Base-by-base conservation (phyloP, 768 basidiomycete species). In the Tricholoma sp. region DNA sequence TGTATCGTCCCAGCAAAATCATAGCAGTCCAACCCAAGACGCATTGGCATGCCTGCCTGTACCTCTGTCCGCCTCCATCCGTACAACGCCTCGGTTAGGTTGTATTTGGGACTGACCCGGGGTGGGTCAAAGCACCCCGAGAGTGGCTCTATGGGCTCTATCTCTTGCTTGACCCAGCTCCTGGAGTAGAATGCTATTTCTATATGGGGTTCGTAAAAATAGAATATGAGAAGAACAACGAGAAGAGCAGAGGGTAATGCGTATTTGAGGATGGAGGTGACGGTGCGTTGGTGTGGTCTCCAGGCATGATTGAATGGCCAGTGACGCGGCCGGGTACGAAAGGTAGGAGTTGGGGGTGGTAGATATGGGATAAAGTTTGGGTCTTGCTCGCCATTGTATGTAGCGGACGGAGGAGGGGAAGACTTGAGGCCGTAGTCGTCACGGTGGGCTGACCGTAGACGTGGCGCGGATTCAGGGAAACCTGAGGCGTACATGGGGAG, bases 1-100 rank as follows among this genome's bases (percentile, higher is more conserved):
- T 80, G 83, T 20, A 98, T 81, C 13, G 92, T 94, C 12, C 87
- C 86, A 3, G 94, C 89, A 70, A 94, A 95, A 67, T 93, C 85
- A 67, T 95, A 98, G 72, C 96, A 98, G 67, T 94, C 90, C 76
- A 91, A 76, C 36, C 90, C 90, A 59, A 90, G 76, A 52, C 81
- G 79, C 76, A 98, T 77, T 2, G 84, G 76, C 61, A 92, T 76
- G 15, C 94, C 94, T 0, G 92, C 84, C 55, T 95, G 88, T 9
- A 97, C 78, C 59, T 89, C 85, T 33, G 82, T 85, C 58, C 68
- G 68, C 65, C 84, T 84, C 20, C 81, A 80, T 5, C 85, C 84
- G 64, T 86, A 83, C n/a, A 89, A 63, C 29, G 78, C 74, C 47
- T 80, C 70, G 29, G 84, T 83, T 51, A 89, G 68, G 63, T 92